phyloP scores from a whole-genome alignment of 352 stramenopile species.

The Phytophthora crassamura region DNA sequence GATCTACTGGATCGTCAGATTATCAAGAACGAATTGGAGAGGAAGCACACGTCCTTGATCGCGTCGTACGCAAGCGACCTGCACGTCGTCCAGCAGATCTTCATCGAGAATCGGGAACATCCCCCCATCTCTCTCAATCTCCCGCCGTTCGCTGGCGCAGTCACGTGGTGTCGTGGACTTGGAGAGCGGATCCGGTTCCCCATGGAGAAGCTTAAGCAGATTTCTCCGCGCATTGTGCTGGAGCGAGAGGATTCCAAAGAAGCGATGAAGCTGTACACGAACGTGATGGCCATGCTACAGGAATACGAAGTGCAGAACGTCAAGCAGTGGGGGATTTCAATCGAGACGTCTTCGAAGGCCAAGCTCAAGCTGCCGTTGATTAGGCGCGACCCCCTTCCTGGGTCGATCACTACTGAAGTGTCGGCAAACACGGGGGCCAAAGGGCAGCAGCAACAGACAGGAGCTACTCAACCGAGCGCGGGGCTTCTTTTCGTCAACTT shows the following conservation, averaged over 20 bases:
- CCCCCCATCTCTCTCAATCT: slow-evolving; percentile 91
- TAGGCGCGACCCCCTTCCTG: slow-evolving; percentile 46
- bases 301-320: slow-evolving; percentile 88
- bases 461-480: slow-evolving; percentile 1
- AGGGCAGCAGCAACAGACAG: slow-evolving; percentile 25
- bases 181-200: slow-evolving; percentile 88
- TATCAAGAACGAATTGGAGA: slow-evolving; percentile 91
- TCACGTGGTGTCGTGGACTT: slow-evolving; percentile 92
- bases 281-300: slow-evolving; percentile 83
- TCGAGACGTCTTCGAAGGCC: slow-evolving; percentile 80
- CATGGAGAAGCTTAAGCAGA: slow-evolving; percentile 88
- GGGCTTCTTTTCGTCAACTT: slow-evolving; percentile 90
- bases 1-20: slow-evolving; percentile 85
- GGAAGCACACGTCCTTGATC: slow-evolving; percentile 86
- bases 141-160: slow-evolving; percentile 88
- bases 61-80: slow-evolving; percentile 84
- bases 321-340: slow-evolving; percentile 80
- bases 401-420: slow-evolving; percentile 14
- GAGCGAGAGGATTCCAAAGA: slow-evolving; percentile 92
- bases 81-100: slow-evolving; percentile 89
- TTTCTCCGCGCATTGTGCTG: slow-evolving; percentile 80
- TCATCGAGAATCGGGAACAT: slow-evolving; percentile 85
- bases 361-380: slow-evolving; percentile 92
- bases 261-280: slow-evolving; percentile 91
- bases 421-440: slow-evolving; percentile 1